Evolutionary conservation across 2,329 filamentous ascomycete species (phyloP).

Genomic region (Diaporthe sp.): DNA sequence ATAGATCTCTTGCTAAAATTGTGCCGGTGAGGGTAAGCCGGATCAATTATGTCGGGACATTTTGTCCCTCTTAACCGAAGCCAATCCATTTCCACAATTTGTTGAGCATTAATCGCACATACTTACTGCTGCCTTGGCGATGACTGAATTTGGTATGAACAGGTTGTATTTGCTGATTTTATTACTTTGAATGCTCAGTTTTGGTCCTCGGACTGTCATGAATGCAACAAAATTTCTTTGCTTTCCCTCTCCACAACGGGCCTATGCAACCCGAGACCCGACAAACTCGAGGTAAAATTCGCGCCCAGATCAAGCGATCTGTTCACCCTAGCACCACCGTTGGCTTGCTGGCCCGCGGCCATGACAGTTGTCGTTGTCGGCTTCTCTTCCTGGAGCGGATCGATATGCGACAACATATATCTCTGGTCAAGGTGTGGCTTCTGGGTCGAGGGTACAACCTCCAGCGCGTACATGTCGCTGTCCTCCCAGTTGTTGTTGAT

Average conservation of each 20-base stretch:
- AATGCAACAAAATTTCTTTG: conserved; percentile 2
- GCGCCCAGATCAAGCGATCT: conserved; percentile 10
- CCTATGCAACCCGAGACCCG: not conserved
- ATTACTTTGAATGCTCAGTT: not conserved
- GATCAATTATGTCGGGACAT: not conserved
- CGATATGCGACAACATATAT: not conserved
- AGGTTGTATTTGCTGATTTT: not conserved
- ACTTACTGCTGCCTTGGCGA: not conserved
- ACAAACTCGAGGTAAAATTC: not conserved
- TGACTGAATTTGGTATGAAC: not conserved
- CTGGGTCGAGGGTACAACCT: not conserved
- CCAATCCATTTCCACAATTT: not conserved
- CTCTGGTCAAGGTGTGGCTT: not conserved
- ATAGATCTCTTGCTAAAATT: not conserved
- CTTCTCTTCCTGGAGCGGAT: conserved; percentile 17
- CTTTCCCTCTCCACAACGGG: conserved; percentile 21
- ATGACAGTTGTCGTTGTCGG: conserved; percentile 26
- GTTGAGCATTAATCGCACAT: not conserved
- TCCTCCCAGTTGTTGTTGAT: conserved; percentile 2
- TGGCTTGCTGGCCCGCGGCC: not conserved
- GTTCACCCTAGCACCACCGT: not conserved
- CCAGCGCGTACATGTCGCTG: conserved; percentile 13
- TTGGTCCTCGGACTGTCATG: not conserved
- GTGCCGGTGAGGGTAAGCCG: conserved; percentile 12
- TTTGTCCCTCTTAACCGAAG: not conserved